phyloP scores from a whole-genome alignment of 179 eudicot species.

The Heliamphora ciliata region DNA sequence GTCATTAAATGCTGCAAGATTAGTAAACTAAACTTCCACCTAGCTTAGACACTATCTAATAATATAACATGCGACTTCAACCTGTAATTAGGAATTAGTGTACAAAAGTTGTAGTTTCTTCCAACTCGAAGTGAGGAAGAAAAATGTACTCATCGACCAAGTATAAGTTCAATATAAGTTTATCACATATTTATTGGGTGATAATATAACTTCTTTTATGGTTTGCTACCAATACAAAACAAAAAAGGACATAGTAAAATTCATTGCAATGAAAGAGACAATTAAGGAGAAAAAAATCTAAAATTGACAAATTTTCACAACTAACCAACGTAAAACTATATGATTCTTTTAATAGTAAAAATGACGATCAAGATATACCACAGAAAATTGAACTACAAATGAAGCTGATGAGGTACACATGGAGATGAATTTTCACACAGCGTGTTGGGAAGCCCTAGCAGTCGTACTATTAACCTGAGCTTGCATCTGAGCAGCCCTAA shows the following conservation, averaged over 20 bases:
- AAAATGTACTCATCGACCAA: too few relatives aligned
- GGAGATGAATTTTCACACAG: constrained; percentile 18
- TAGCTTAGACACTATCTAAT: too few relatives aligned
- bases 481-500: constrained; percentile 77
- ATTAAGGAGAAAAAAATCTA: background rate
- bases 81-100: too few relatives aligned
- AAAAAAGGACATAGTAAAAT: constrained; percentile 2
- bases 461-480: constrained; percentile 84
- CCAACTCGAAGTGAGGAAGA: too few relatives aligned
- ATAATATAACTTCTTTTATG: background rate
- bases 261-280: background rate
- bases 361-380: constrained; percentile 10
- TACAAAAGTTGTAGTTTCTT: too few relatives aligned
- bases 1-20: too few relatives aligned
- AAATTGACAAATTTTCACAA: constrained; percentile 10
- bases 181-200: too few relatives aligned
- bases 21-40: too few relatives aligned
- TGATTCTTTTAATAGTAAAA: background rate
- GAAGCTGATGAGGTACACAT: background rate
- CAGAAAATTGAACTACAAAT: background rate
- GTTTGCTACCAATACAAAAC: background rate
- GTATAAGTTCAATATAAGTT: too few relatives aligned
- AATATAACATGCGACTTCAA: too few relatives aligned
- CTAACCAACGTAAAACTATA: background rate
- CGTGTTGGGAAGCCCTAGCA: constrained; percentile 53